Evolutionary conservation across 495 filamentous ascomycete species (phyloP).

Genomic region (Cenococcum geophilum): DNA sequence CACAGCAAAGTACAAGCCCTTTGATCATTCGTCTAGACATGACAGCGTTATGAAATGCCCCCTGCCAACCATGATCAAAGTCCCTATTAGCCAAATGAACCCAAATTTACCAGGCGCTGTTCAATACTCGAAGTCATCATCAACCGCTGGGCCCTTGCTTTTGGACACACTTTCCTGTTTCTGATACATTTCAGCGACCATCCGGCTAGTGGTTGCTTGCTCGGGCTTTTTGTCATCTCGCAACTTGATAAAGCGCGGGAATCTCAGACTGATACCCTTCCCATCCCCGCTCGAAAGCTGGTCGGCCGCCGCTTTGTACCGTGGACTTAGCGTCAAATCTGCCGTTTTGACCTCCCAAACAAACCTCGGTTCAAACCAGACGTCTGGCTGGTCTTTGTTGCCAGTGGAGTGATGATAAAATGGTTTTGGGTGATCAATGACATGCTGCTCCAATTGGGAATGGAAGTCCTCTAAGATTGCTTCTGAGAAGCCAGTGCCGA

Average conservation of each 20-base stretch:
- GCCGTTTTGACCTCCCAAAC: conserved; percentile 99
- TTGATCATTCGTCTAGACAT: no score
- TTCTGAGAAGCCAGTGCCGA: conserved; percentile 95
- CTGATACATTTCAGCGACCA: conserved; percentile 93
- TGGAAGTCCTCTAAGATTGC: conserved; percentile 77
- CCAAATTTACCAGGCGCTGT: background rate
- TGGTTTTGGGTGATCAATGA: conserved; percentile 86
- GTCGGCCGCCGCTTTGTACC: conserved; percentile 78
- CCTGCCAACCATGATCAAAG: no score
- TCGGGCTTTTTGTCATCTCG: conserved; percentile 94
- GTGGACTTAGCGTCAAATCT: conserved; percentile 84
- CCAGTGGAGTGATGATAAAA: conserved; percentile 83
- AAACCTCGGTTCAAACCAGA: conserved; percentile 91
- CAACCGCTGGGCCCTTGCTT: conserved; percentile 70
- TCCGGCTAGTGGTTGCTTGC: conserved; percentile 72
- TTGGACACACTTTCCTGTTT: conserved; percentile 83
- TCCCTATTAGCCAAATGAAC: no score
- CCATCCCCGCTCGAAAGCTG: conserved; percentile 55
- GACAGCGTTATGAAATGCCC: no score
- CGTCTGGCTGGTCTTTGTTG: conserved; percentile 89
- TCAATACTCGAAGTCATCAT: conserved; percentile 98
- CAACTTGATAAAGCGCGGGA: conserved; percentile 83
- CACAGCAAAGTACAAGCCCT: no score
- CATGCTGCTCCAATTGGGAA: conserved; percentile 56
- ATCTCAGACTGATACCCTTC: conserved; percentile 83